These are phyloP conservation scores for Hypomontagnella monticulosa DNA, from an alignment of 495 filamentous ascomycete species.

Conservation along the genomic window DNA sequence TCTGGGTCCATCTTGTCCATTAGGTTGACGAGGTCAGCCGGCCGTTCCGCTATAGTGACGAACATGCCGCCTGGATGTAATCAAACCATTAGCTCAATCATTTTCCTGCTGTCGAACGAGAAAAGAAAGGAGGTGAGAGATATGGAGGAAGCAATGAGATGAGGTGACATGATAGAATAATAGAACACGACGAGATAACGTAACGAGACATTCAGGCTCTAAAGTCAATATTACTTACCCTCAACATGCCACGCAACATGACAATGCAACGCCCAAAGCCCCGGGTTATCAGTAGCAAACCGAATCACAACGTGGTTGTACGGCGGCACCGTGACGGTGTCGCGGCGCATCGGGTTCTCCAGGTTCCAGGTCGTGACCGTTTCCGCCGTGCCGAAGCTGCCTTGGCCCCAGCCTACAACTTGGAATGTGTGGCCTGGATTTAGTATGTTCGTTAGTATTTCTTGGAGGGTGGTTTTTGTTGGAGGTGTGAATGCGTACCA, in stretches of 20 bases:
- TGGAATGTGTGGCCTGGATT: conserved; percentile 48
- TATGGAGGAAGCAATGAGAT: neutral
- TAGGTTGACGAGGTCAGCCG: conserved; percentile 40
- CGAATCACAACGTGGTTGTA: conserved; percentile 45
- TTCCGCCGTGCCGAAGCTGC: conserved; percentile 27
- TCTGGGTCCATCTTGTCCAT: conserved; percentile 35
- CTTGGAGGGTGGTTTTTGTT: no score
- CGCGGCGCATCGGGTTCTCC: conserved; percentile 47
- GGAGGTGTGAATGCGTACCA: conserved; percentile 7
- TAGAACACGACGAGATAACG: no score
- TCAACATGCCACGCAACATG: conserved; percentile 50
- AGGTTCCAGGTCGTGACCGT: conserved; percentile 37
- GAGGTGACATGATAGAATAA: no score
- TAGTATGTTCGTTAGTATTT: no score
- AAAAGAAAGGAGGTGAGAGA: neutral
- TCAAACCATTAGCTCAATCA: neutral
- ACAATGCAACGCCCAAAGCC: conserved; percentile 49
- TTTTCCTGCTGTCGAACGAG: no score
- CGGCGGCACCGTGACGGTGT: conserved; percentile 45
- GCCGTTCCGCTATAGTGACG: conserved; percentile 44
- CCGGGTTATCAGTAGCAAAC: conserved; percentile 47
- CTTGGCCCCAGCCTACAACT: conserved; percentile 47
- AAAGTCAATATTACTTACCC: no score
- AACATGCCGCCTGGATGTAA: conserved; percentile 42
- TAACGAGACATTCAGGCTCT: no score